Conservation (phyloP, 257 asterid species). For the Avicennia marina region DNA sequence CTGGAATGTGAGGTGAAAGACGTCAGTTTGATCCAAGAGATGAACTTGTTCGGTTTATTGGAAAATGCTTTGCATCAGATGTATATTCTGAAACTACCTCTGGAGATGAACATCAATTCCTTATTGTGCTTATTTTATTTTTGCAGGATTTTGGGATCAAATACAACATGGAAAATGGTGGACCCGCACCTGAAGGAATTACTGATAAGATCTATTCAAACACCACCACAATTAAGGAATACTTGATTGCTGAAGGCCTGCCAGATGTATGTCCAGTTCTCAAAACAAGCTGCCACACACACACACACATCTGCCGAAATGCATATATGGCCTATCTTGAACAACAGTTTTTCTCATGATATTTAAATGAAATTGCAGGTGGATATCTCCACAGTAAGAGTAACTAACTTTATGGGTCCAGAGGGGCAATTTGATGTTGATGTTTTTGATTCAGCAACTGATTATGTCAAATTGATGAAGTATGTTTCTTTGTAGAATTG, state of each 20-base stretch:
- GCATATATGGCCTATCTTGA: not conserved
- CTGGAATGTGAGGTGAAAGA: no score
- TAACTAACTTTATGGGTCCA: constrained; percentile 79
- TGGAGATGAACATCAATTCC: constrained; percentile 1
- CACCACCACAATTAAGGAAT: constrained; percentile 88
- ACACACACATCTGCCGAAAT: not conserved
- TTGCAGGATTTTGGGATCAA: constrained; percentile 93
- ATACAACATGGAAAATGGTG: constrained; percentile 99
- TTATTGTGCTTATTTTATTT: constrained; percentile 12
- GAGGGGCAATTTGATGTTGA: constrained; percentile 87
- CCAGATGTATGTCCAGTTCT: constrained; percentile 65
- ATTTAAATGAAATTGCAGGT: constrained; percentile 43
- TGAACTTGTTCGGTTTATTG: no score
- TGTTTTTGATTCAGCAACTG: constrained; percentile 89
- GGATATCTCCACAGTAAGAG: constrained; percentile 61
- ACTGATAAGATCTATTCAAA: constrained; percentile 82
- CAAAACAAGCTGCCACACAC: not conserved
- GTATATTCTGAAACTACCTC: no score
- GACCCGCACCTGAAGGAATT: constrained; percentile 97
- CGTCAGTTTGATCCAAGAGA: no score
- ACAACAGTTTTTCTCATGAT: constrained; percentile 4
- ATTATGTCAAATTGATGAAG: constrained; percentile 95
- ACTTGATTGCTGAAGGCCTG: constrained; percentile 83
- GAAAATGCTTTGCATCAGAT: no score
- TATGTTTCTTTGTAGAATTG: constrained; percentile 30